Evolutionary conservation across 306 rosid species (phyloP), one percentile per base, ranked within the genome.

Genomic region (Dalbergia cultrata): DNA sequence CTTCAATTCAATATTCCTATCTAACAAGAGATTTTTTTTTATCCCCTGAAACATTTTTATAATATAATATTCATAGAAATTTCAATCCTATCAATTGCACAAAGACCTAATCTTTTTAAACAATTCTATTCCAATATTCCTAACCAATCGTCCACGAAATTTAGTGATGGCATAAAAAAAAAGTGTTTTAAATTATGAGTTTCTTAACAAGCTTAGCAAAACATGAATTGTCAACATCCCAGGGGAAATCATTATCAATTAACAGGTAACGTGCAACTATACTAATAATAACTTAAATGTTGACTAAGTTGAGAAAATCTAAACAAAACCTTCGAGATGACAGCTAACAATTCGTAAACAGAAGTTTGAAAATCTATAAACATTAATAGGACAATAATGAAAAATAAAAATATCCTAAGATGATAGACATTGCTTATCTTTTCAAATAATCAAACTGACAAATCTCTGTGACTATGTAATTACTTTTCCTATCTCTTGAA

Each of bases 401-500:
- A 37, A 34, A 37, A 37, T 4, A 7, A 37, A 37, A 37, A 37
- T 37, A 37, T 37, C 41, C 41, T 4, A 37, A 37, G 7, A 37
- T 37, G 41, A 37, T 37, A 37, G 41, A 35, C 41, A 37, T 37
- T 5, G 7, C 5, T 37, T 37, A 0, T 7, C 41, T 37, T 26
- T 37, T 4, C 7, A 37, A 5, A 37, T 37, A 37, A 37, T 37
- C 7, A 37, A 37, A 37, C 41, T 37, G 41, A 4, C 41, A 37
- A 4, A 37, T 37, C 7, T 37, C 7, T 37, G 7, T 37, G 41
- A 37, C 41, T 37, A 37, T 4, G 5, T 4, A 37, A 67, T 67
- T 9, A 5, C 49, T 76, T 60, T 77, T 33, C 57, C 57, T 11
- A 49, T 14, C 14, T 26, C 12, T 81, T 79, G 58, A 75, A 75